Conservation (phyloP, 75 land plant genomes). For the Cunninghamia lanceolata region DNA sequence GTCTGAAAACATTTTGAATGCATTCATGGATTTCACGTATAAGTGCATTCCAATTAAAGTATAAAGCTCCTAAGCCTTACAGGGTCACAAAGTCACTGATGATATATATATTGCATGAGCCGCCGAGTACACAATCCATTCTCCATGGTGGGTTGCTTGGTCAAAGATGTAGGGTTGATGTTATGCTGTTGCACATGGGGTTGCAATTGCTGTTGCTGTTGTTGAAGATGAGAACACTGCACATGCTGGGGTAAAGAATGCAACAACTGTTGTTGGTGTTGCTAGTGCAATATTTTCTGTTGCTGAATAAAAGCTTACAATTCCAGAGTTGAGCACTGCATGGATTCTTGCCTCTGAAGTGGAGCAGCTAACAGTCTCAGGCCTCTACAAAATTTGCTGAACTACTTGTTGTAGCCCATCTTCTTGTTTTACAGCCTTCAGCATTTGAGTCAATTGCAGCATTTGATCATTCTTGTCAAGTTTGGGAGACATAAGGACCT, state of each 20-base stretch:
- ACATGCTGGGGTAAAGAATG: slow-evolving; percentile 51
- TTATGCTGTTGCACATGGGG: slow-evolving; percentile 47
- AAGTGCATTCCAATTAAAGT: background rate
- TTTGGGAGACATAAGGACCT: background rate
- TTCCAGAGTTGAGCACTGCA: slow-evolving; percentile 45
- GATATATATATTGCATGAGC: slow-evolving; percentile 82
- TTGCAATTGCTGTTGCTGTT: slow-evolving; percentile 51
- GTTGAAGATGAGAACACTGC: slow-evolving; percentile 49
- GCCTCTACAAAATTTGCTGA: slow-evolving; percentile 55
- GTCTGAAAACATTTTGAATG: background rate
- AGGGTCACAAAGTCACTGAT: slow-evolving; percentile 45
- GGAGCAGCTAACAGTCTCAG: slow-evolving; percentile 12
- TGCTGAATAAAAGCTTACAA: slow-evolving; percentile 55
- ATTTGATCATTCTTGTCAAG: background rate
- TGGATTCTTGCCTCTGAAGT: slow-evolving; percentile 42
- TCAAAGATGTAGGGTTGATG: slow-evolving; percentile 32
- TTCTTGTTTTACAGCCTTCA: slow-evolving; percentile 53
- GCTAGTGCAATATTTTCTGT: slow-evolving; percentile 49
- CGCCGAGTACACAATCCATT: slow-evolving; percentile 75
- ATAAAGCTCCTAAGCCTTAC: slow-evolving; percentile 13
- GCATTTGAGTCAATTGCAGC: slow-evolving; percentile 19
- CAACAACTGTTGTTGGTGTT: slow-evolving; percentile 51
- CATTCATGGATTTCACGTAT: background rate
- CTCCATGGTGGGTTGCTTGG: slow-evolving; percentile 55
- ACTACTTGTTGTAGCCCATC: slow-evolving; percentile 50